phyloP scores from a whole-genome alignment of 225 moss, liverwort and hornwort genomes.

The Pleurozium schreberi region DNA sequence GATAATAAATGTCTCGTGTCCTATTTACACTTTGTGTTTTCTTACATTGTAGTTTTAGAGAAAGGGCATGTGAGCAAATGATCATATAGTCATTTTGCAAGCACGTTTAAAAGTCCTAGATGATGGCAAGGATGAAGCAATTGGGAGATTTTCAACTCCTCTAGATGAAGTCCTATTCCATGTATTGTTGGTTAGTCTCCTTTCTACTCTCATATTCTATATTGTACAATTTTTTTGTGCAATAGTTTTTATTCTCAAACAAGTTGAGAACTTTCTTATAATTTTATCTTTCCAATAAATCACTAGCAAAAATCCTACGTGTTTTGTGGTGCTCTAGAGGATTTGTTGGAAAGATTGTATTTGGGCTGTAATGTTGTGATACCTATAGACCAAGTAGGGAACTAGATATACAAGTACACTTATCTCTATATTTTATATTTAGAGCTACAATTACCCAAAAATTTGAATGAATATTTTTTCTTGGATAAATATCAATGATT shows the following conservation, averaged over 20 bases:
- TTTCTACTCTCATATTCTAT: neutral
- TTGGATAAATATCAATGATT: neutral
- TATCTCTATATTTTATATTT: neutral
- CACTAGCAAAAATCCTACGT: neutral
- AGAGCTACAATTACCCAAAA: neutral
- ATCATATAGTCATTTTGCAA: no score
- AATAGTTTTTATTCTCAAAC: neutral
- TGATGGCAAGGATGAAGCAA: no score
- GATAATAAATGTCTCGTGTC: no score
- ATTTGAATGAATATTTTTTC: neutral
- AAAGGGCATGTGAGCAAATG: no score
- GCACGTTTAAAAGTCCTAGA: no score
- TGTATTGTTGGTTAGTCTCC: neutral
- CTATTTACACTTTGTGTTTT: no score
- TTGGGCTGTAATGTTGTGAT: neutral
- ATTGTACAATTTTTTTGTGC: neutral
- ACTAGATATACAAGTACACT: neutral
- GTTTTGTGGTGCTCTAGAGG: neutral
- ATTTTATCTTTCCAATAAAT: neutral
- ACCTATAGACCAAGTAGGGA: rapidly evolving
- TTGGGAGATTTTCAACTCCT: no score
- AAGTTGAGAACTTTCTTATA: neutral
- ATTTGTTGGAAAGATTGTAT: rapidly evolving
- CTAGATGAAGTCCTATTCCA: neutral
- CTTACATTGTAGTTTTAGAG: no score